Evolutionary conservation across 2,329 filamentous ascomycete species (phyloP).

Genomic region (Fusarium coffeatum): DNA sequence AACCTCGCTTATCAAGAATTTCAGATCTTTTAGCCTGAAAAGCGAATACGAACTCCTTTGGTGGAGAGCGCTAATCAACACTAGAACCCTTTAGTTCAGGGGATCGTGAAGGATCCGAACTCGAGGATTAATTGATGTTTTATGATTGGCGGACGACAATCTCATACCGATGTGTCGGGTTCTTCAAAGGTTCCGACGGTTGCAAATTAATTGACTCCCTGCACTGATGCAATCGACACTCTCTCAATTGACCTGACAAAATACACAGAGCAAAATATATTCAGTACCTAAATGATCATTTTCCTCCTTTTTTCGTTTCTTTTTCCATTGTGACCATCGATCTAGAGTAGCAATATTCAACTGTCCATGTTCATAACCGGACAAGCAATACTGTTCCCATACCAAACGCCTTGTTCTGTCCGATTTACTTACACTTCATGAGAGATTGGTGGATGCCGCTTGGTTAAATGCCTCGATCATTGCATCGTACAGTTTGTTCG

Average conservation of each 20-base stretch:
- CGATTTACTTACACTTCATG: not conserved
- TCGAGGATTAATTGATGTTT: not conserved
- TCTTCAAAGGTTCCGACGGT: not conserved
- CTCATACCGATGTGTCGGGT: not conserved
- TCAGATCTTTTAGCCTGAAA: not conserved
- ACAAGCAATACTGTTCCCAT: not conserved
- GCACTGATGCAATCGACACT: not conserved
- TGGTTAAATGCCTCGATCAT: slow-evolving; percentile 1
- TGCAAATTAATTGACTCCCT: not conserved
- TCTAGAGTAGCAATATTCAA: not conserved
- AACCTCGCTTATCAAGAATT: slow-evolving; percentile 2
- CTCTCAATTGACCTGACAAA: not conserved
- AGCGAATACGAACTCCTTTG: slow-evolving; percentile 25
- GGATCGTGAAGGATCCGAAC: not conserved
- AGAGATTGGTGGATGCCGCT: not conserved
- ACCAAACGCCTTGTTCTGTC: not conserved
- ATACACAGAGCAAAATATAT: not conserved
- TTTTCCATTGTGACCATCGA: not conserved
- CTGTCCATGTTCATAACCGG: not conserved
- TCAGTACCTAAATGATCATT: not conserved
- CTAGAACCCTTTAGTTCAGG: not conserved
- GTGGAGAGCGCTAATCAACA: not conserved
- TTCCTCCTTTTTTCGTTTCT: not conserved
- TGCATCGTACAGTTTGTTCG: not conserved
- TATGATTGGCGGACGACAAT: not conserved